These are phyloP conservation scores for Rhododendron mucronatum DNA, from an alignment of 148 eudicot genomes.

Conservation along the genomic window DNA sequence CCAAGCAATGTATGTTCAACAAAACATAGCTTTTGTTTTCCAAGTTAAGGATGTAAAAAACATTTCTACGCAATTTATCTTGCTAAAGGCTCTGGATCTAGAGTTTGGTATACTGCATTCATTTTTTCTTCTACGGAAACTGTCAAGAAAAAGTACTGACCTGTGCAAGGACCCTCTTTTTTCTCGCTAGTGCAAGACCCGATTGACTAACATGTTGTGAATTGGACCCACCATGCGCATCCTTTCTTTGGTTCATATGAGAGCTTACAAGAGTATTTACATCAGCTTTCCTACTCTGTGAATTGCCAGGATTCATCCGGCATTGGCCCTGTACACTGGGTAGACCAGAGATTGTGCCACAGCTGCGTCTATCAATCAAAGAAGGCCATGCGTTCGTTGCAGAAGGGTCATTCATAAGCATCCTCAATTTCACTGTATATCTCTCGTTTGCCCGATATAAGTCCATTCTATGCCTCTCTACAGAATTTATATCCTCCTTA, in stretches of 20 bases:
- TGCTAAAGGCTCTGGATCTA: background rate
- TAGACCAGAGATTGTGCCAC: constrained; percentile 45
- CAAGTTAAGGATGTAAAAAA: background rate
- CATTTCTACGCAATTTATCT: background rate
- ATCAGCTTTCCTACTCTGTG: constrained; percentile 50
- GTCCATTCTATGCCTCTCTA: constrained; percentile 73
- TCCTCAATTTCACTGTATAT: constrained; percentile 53
- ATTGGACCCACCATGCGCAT: constrained; percentile 42
- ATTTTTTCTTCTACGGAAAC: background rate
- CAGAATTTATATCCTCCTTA: constrained; percentile 68
- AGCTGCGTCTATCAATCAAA: constrained; percentile 40
- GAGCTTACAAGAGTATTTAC: constrained; percentile 50
- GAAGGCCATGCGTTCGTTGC: constrained; percentile 44
- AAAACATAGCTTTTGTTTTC: background rate
- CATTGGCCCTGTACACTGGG: constrained; percentile 37
- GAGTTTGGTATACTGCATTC: background rate
- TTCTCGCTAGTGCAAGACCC: constrained; percentile 68
- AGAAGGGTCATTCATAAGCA: constrained; percentile 51
- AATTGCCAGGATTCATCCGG: constrained; percentile 38
- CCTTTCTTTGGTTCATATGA: constrained; percentile 47
- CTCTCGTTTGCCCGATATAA: constrained; percentile 66
- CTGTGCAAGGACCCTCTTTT: constrained; percentile 81
- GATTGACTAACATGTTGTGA: constrained; percentile 66
- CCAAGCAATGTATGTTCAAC: background rate
- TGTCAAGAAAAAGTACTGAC: constrained; percentile 28